Evolutionary conservation across 345 rosid species (phyloP), one percentile per base, ranked within the genome.

Genomic region (Erucastrum elatum): DNA sequence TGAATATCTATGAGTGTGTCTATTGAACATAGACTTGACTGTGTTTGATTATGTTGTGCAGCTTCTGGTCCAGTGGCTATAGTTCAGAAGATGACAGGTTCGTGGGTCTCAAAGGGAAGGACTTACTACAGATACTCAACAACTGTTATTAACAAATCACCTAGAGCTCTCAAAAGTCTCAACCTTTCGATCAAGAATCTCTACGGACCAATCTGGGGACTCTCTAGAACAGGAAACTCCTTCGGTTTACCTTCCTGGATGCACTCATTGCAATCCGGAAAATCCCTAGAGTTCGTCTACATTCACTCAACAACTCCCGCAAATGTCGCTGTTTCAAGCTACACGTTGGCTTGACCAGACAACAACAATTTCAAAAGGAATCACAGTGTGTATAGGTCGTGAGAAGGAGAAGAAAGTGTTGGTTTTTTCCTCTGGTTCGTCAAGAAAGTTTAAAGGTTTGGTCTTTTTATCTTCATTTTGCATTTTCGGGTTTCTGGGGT

Each of bases 121-220:
- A 89, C 87, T 13, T 95, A 91, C 88, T 83, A 90, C 87, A 87
- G 98, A 79, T 95, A 95, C 76, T 91, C 98, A 12, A 83, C 92
- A 13, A 74, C 76, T 13, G 88, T 95, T 44, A 89, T 90, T 46
- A 95, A 93, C 89, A 93, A 88, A 62, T 91, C 99, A 5, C 74
- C 72, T 3, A 91, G 87, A 87, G 74, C 89, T 16, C 46, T 95
- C 35, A 88, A 84, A 80, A 80, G 84, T 76, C 88, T 95, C 68
- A 86, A 88, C 78, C 86, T 95, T 62, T 87, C 90, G 2, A 87
- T 95, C 53, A 82, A 90, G 49, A 88, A 90, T 77, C 97, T 93
- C 62, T 93, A 92, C 41, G 99, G 98, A 80, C 98, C 99, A 4
- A 35, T 95, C 10, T 95, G 99, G 99, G 99, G 99, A 75, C 85